A percentile compares a stretch with the other conserved stretches of the same genome.
phyloP scores from a whole-genome alignment of 306 rosid species.

The Clitoria ternatea region DNA sequence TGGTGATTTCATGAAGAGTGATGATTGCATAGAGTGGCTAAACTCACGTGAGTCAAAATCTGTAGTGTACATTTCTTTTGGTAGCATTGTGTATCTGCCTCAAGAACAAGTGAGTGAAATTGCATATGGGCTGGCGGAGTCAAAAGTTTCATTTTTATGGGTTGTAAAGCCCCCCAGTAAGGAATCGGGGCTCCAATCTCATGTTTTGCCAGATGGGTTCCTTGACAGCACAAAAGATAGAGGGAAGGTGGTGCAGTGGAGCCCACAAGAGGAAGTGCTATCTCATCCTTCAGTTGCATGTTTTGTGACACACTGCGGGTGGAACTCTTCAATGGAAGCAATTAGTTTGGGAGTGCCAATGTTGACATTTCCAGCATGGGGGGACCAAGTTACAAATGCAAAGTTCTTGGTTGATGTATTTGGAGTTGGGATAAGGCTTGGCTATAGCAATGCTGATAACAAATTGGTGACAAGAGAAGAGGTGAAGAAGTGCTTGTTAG shows the following conservation, averaged over 20 bases:
- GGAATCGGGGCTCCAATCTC: background rate
- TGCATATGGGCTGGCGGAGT: constrained; percentile 51
- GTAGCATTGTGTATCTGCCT: constrained; percentile 44
- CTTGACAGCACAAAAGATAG: constrained; percentile 33
- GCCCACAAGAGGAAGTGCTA: constrained; percentile 61
- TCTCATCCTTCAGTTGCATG: constrained; percentile 56
- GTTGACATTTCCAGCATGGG: constrained; percentile 76
- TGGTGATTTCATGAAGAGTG: constrained; percentile 48
- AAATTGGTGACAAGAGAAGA: constrained; percentile 43
- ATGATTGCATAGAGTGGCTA: constrained; percentile 58
- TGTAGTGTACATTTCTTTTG: constrained; percentile 66
- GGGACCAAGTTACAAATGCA: constrained; percentile 71
- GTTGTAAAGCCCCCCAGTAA: constrained; percentile 45
- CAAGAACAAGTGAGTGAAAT: constrained; percentile 62
- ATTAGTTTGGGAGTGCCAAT: constrained; percentile 53
- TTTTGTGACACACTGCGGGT: constrained; percentile 70
- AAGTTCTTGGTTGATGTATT: constrained; percentile 60
- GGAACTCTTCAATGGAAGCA: constrained; percentile 74
- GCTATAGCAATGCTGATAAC: constrained; percentile 25
- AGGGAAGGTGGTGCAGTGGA: constrained; percentile 61
- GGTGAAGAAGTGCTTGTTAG: constrained; percentile 41
- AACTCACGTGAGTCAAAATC: constrained; percentile 38
- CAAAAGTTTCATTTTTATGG: constrained; percentile 54
- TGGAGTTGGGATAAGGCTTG: constrained; percentile 45
- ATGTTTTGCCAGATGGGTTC: constrained; percentile 47